Evolutionary conservation across 495 filamentous ascomycete species (phyloP).

Genomic region (Penicillium dipodomyicola): DNA sequence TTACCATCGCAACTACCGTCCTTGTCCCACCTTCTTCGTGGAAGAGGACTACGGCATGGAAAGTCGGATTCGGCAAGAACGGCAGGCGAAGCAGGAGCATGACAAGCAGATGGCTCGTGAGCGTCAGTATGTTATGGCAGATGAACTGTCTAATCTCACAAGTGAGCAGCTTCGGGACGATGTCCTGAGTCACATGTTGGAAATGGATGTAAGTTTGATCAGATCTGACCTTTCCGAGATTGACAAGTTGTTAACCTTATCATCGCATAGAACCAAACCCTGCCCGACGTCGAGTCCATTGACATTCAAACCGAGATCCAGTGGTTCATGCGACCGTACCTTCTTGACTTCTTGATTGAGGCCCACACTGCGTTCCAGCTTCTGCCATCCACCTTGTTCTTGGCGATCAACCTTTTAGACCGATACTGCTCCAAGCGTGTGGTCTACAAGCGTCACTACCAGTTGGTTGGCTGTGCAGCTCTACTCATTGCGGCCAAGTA

Average conservation of each 20-base stretch:
- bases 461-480: constrained; percentile 93
- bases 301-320: constrained; percentile 99
- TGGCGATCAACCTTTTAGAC: constrained; percentile 95
- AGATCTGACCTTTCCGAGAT: background rate
- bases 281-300: constrained; percentile 94
- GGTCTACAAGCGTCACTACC: constrained; percentile 99
- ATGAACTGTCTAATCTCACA: constrained; percentile 78
- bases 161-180: constrained; percentile 90
- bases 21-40: constrained; percentile 81
- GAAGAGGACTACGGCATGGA: constrained; percentile 62
- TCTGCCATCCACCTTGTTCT: constrained; percentile 88
- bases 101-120: constrained; percentile 70
- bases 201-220: constrained; percentile 78
- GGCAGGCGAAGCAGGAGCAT: constrained; percentile 55
- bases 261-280: constrained; percentile 68
- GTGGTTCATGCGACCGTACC: constrained; percentile 99
- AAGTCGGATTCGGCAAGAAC: constrained; percentile 31
- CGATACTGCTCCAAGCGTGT: constrained; percentile 96
- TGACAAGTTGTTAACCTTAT: constrained; percentile 28
- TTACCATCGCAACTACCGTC: constrained; percentile 56
- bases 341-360: constrained; percentile 97
- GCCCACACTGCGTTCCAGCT: constrained; percentile 93
- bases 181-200: constrained; percentile 85
- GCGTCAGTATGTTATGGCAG: constrained; percentile 78
- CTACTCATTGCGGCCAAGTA: constrained; percentile 98